phyloP scores from a whole-genome alignment of 257 asterid genomes.

The Rehmannia glutinosa region DNA sequence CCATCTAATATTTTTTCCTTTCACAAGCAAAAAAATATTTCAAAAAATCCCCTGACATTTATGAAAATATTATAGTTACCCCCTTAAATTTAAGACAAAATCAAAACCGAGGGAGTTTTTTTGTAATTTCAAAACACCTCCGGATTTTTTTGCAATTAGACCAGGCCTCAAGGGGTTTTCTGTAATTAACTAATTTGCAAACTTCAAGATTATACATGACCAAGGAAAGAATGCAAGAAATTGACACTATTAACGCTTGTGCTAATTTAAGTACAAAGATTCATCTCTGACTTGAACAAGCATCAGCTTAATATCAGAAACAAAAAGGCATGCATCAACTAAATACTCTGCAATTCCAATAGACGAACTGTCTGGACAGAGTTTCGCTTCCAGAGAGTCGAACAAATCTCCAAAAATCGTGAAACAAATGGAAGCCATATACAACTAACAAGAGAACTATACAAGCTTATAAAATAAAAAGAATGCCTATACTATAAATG shows the following conservation, averaged over 20 bases:
- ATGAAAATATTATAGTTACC: too few relatives aligned
- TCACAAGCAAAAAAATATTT: too few relatives aligned
- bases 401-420: not conserved
- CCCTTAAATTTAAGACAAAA: too few relatives aligned
- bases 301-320: not conserved
- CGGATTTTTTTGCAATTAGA: too few relatives aligned
- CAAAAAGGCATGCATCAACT: not conserved
- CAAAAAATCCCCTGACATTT: too few relatives aligned
- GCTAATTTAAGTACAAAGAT: not conserved
- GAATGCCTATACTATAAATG: conserved; percentile 11
- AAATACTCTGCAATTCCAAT: not conserved
- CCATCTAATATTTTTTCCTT: too few relatives aligned
- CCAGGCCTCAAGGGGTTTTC: too few relatives aligned
- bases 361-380: not conserved
- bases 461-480: conserved; percentile 4
- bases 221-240: too few relatives aligned
- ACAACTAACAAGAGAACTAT: conserved; percentile 20
- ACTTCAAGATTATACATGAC: too few relatives aligned
- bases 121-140: too few relatives aligned
- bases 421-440: conserved; percentile 14
- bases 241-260: not conserved
- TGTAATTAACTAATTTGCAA: too few relatives aligned
- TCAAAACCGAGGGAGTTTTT: too few relatives aligned
- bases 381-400: not conserved
- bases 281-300: not conserved